These are phyloP conservation scores for Paramecium sexaurelia DNA, from an alignment of 73 alveolate genomes.

Conservation along the genomic window DNA sequence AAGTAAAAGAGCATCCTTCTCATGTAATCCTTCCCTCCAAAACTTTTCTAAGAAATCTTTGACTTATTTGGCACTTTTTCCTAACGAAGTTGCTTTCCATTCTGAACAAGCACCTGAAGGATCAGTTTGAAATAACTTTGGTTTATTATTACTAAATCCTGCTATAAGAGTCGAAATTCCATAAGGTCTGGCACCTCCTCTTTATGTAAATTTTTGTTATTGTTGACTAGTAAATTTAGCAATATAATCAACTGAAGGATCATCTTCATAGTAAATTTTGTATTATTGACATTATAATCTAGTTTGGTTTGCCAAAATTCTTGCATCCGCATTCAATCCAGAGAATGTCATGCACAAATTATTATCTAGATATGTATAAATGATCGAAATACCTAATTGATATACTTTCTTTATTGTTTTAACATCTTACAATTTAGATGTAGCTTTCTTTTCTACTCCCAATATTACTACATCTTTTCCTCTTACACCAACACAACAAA, in stretches of 20 bases:
- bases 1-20: constrained; percentile 78
- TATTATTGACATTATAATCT: constrained; percentile 89
- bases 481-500: constrained; percentile 91
- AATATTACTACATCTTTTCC: constrained; percentile 88
- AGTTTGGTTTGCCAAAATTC: constrained; percentile 91
- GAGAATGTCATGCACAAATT: constrained; percentile 94
- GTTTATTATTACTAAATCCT: constrained; percentile 87
- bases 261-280: constrained; percentile 87
- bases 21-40: constrained; percentile 82
- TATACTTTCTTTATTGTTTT: constrained; percentile 91
- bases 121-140: constrained; percentile 92
- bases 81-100: constrained; percentile 97
- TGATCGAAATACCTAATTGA: constrained; percentile 23
- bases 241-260: constrained; percentile 91
- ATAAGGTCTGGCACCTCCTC: constrained; percentile 97
- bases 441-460: constrained; percentile 94
- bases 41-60: constrained; percentile 88
- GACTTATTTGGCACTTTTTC: constrained; percentile 89
- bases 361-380: constrained; percentile 71
- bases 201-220: constrained; percentile 92
- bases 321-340: constrained; percentile 97
- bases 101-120: constrained; percentile 95
- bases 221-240: constrained; percentile 90
- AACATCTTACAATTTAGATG: constrained; percentile 92
- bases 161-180: constrained; percentile 93